Base-by-base conservation (phyloP, 345 rosid genomes). In the Heritiera fomes region DNA sequence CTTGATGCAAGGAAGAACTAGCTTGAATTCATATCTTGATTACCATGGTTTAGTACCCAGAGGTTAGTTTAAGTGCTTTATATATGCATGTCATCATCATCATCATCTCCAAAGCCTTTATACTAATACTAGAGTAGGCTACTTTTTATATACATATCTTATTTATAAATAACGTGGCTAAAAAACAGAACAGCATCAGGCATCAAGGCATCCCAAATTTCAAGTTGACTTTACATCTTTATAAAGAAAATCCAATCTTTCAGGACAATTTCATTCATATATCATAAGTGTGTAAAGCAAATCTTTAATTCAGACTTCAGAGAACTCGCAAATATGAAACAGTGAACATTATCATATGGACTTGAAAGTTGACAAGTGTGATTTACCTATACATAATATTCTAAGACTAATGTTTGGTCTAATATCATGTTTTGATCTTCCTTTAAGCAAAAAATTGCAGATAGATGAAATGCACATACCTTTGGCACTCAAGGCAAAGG, bases 401-500 rank as follows among this genome's bases (percentile, higher is more conserved):
- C 49, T 58, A 12, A 74, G 38, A 20, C 40, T n/a, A 74, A 58
- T 58, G n/a, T 58, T 23, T 17, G 34, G 32, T 56, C 20, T 23
- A 74, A 49, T 23, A 6, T 47, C 46, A 28, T 12, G 11, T 70
- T 15, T 0, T 46, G 55, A 30, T 47, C 28, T 23, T 28, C 20
- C 59, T 6, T 40, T 17, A 76, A 12, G 76, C 61, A 45, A 56
- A 28, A 28, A 18, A 73, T 46, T 40, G 78, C 61, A 6, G 59
- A 63, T 47, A 46, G 66, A 59, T 17, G 4, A 47, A 62, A 30
- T 10, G 40, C n/a, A 56, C 80, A 67, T 77, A 93, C 98, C 98
- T 90, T 81, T 93, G 96, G 76, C 92, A 91, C 55, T 93, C 91
- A 11, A 90, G 88, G 86, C 92, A 93, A 50, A 93, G 89, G 38